Base-by-base conservation (phyloP, 2,329 filamentous ascomycete genomes). In the Ascochyta clinopodiicola region DNA sequence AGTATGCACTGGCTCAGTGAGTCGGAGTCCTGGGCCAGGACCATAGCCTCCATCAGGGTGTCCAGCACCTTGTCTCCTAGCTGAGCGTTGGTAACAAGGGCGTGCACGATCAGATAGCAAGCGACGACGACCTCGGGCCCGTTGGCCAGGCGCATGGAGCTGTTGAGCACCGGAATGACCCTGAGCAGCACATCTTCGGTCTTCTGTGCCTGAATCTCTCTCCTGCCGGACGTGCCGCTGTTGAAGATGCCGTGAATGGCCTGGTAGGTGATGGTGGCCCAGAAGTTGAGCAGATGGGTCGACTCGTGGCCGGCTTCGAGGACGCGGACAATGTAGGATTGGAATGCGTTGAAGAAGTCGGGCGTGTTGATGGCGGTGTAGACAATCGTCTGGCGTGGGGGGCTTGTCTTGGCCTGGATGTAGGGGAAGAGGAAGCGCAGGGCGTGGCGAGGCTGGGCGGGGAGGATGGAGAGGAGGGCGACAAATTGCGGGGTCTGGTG, bases 361-460 rank as follows among this genome's bases (percentile, higher is more conserved):
- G 87, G 84, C 59, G 92, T 92, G 66, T 90, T 90, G 29, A 88
- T 88, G 36, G 92, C 90, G 60, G 92, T 89, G 71, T 95, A 89
- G 13, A 97, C 89, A 45, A 99, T 83, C 6, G 91, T 86, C 64
- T 91, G 87, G 64, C 93, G 86, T 6, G 94, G 91, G 8, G 91
- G 91, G 32, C 85, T 85, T 38, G 89, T 88, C 45, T 91, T 81
- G 12, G 90, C 89, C 57, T 88, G 86, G 62, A 94, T 86, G 76
- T 98, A 98, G 4, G 94, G 94, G 57, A 88, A 84, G 53, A 99
- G 83, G 73, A 96, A 96, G 63, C 88, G 88, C 74, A 95, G 92
- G 34, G 90, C 86, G 36, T 84, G 79, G 0, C 92, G 88, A 8
- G 97, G 81, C 17, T 82, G 85, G n/a, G 81, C 73, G 0, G 95